Base-by-base conservation (phyloP, 352 stramenopile species). In the Globisporangium middletonii region DNA sequence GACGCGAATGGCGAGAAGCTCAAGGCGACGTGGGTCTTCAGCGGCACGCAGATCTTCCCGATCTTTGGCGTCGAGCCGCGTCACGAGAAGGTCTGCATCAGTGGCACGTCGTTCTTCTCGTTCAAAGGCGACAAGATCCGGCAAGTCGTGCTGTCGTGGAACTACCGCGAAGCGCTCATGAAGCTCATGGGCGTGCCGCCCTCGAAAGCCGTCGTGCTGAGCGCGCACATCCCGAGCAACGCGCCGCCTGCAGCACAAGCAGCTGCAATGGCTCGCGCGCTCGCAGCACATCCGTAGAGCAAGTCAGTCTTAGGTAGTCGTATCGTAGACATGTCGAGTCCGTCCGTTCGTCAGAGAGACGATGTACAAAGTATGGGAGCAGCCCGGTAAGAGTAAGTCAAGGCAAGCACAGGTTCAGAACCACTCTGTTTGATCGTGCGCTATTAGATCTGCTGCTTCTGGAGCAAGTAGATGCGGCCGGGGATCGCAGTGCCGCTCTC, bases 11-110 rank as follows among this genome's bases (percentile, higher is more conserved):
- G 66, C n/a, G 73, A 89, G 42, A 81, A 77, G 62, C 80, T 91
- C 69, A 81, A 77, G 28, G 81, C 80, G 27, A 79, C 79, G 41
- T 91, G 81, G 81, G 74, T 77, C 6, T 91, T 91, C 53, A 88
- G 81, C 42, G 81, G 81, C 58, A 91, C 81, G 41, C 81, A 91
- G 55, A 88, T 89, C 60, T 87, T 71, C 59, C 79, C 79, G 38
- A 83, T 91, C 60, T 79, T 86, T 38, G 81, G 81, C 27, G 68
- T 91, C 9, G 64, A 86, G 55, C 81, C 81, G 42, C 81, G 79
- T 12, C 75, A 89, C 58, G 76, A 89, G 62, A 91, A 91, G 59
- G 73, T 91, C 11, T 86, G 76, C 65, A 89, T 91, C 63, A 82
- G 72, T 28, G 81, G 81, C 52, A 84, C 78, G 53, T 85, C 81